Conservation (phyloP, 108 stramenopile species). For the Parietichytrium sp. region DNA sequence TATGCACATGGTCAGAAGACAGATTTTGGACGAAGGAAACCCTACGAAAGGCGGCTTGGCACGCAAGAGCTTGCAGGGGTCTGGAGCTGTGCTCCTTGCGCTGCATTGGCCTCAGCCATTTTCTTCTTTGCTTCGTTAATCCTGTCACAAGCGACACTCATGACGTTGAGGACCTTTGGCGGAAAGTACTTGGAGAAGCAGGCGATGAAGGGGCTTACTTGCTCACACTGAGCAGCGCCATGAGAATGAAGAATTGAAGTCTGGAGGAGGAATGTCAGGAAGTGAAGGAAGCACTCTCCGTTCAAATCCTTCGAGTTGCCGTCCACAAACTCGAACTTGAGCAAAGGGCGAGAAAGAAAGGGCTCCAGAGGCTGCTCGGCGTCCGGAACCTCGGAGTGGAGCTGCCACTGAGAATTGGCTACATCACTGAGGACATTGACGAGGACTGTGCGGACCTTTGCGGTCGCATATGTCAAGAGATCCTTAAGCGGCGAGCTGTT, state of each 20-base stretch:
- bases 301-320: conserved; percentile 16
- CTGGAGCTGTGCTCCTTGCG: no score
- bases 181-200: background rate
- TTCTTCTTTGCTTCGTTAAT: no score
- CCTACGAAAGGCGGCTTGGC: no score
- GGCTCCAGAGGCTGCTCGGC: background rate
- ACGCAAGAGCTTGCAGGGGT: no score
- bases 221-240: background rate
- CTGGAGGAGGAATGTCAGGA: conserved; percentile 5
- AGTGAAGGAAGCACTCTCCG: background rate
- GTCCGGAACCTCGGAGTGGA: background rate
- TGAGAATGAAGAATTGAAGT: background rate
- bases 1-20: no score
- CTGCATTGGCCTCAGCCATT: no score
- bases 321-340: background rate
- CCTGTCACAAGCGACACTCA: no score
- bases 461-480: background rate
- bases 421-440: conserved; percentile 26
- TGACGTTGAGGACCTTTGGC: background rate
- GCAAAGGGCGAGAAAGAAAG: background rate
- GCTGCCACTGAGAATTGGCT: background rate
- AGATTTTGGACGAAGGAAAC: no score
- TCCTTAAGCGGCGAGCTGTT: background rate
- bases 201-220: background rate
- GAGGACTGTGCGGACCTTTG: conserved; percentile 24